A percentile compares a stretch with the other conserved stretches of the same genome.
phyloP scores from a whole-genome alignment of 2,329 filamentous ascomycete genomes.

The Botrytis sinoallii region DNA sequence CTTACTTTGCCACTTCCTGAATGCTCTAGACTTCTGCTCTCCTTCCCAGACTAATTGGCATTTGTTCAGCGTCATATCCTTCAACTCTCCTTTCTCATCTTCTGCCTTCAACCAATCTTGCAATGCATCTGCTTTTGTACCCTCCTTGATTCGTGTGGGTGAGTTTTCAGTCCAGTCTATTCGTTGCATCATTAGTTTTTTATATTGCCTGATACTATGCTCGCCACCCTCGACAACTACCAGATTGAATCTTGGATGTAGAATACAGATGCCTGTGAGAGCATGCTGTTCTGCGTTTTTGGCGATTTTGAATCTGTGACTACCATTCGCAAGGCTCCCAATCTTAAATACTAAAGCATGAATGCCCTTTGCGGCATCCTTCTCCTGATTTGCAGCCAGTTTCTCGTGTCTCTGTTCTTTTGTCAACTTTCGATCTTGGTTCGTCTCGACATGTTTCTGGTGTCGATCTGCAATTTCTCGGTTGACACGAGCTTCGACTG shows the following conservation, averaged over 20 bases:
- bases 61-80: conserved; percentile 77
- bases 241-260: conserved; percentile 85
- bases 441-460: conserved; percentile 71
- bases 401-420: conserved; percentile 88
- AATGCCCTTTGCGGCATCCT: conserved; percentile 83
- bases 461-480: conserved; percentile 86
- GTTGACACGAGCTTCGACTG: conserved; percentile 92
- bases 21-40: conserved; percentile 73
- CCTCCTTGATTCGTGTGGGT: conserved; percentile 60
- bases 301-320: conserved; percentile 89
- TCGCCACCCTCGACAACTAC: conserved; percentile 89
- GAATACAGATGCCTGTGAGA: conserved; percentile 85
- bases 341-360: conserved; percentile 87
- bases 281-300: conserved; percentile 88
- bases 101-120: conserved; percentile 77
- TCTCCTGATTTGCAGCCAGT: conserved; percentile 74
- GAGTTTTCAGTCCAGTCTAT: conserved; percentile 94
- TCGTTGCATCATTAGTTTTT: conserved; percentile 88
- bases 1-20: conserved; percentile 83
- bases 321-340: conserved; percentile 82
- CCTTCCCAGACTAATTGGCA: conserved; percentile 89
- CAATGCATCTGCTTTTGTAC: conserved; percentile 60
- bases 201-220: conserved; percentile 79
- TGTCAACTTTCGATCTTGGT: conserved; percentile 82
- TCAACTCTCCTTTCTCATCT: conserved; percentile 73